These are phyloP conservation scores for Funneliformis geosporum DNA, from an alignment of 192 early-diverging fungal species.

Conservation along the genomic window DNA sequence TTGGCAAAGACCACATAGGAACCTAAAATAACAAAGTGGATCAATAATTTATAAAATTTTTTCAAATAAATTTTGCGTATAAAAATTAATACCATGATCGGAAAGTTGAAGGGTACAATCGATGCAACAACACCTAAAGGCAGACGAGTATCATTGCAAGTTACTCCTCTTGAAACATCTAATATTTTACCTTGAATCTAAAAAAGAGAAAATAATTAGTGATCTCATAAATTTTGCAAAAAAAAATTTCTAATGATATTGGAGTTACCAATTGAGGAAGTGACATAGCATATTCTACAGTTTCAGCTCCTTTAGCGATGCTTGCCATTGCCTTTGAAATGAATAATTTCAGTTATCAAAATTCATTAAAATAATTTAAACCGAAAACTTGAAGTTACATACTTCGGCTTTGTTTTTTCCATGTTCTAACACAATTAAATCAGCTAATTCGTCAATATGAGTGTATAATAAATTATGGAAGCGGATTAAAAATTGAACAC, in stretches of 20 bases:
- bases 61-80: background rate
- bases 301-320: slow-evolving; percentile 76
- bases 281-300: slow-evolving; percentile 73
- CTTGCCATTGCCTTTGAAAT: slow-evolving; percentile 57
- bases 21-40: slow-evolving; percentile 37
- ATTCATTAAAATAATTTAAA: background rate
- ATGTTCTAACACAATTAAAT: slow-evolving; percentile 74
- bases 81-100: slow-evolving; percentile 56
- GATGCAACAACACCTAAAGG: slow-evolving; percentile 76
- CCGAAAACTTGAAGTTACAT: background rate
- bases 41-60: background rate
- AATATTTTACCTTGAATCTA: slow-evolving; percentile 54
- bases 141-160: slow-evolving; percentile 63
- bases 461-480: slow-evolving; percentile 59
- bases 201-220: background rate
- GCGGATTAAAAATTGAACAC: slow-evolving; percentile 60
- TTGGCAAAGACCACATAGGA: slow-evolving; percentile 80
- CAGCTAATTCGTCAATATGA: slow-evolving; percentile 67
- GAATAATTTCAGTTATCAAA: background rate
- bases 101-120: slow-evolving; percentile 85
- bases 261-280: slow-evolving; percentile 57
- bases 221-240: background rate
- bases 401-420: slow-evolving; percentile 73
- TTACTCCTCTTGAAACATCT: slow-evolving; percentile 67
- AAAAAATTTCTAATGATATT: background rate